Evolutionary conservation across 2,329 filamentous ascomycete species (phyloP), one percentile per base, ranked within the genome.

Genomic region (Ophiocordyceps australis): DNA sequence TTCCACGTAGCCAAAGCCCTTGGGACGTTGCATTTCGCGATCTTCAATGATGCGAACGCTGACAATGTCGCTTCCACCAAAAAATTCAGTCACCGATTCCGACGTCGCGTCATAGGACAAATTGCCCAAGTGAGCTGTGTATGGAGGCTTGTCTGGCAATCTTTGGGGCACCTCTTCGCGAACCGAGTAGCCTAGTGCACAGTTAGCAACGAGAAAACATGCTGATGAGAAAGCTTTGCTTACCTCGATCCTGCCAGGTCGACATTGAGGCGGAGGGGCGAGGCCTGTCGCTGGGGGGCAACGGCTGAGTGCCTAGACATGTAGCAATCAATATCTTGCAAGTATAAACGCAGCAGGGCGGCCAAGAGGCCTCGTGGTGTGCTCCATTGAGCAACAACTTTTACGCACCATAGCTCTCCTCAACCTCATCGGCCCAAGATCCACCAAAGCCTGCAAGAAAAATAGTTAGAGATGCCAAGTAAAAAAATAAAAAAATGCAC

Each of bases 351-450:
- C n/a, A n/a, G n/a, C n/a, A n/a, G n/a, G n/a, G n/a, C n/a, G n/a
- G n/a, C n/a, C n/a, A n/a, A n/a, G n/a, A n/a, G n/a, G n/a, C n/a
- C n/a, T n/a, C n/a, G n/a, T n/a, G n/a, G n/a, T n/a, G n/a, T n/a
- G n/a, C n/a, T n/a, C n/a, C n/a, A n/a, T n/a, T n/a, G n/a, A n/a
- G n/a, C n/a, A n/a, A n/a, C n/a, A n/a, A n/a, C n/a, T n/a, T n/a
- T n/a, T n/a, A 59, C 74, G 62, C 65, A 86, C 79, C 61, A 52
- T 73, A 69, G 38, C 79, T 67, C 46, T 93, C 83, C 56, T 98
- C 89, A 60, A 98, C 93, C 52, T 98, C 89, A 59, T 98, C 91
- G 44, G 89, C 89, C 89, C 89, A 98, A 41, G 89, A 95, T 43
- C 49, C 83, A 40, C 59, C 64, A 37, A 58, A 61, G 37, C 55